These are phyloP conservation scores for Erysiphe pulchra DNA, from an alignment of 2,329 filamentous ascomycete species.

Conservation along the genomic window DNA sequence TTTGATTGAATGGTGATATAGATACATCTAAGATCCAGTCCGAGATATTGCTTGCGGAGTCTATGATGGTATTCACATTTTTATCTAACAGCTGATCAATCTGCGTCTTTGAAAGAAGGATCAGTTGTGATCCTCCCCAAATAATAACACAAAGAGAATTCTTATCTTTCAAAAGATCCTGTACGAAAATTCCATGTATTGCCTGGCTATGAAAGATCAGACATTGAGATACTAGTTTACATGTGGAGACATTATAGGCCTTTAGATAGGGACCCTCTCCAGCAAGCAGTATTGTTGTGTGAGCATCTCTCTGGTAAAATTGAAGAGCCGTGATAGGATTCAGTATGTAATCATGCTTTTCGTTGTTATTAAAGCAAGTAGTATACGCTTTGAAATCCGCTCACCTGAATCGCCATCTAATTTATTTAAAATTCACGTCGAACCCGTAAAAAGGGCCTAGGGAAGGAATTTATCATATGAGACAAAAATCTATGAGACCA, in stretches of 20 bases:
- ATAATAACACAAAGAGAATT: slow-evolving; percentile 21
- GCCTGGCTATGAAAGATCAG: slow-evolving; percentile 39
- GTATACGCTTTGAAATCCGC: too few relatives aligned
- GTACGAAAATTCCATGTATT: slow-evolving; percentile 44
- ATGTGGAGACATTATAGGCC: slow-evolving; percentile 18
- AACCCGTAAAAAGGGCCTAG: too few relatives aligned
- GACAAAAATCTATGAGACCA: too few relatives aligned
- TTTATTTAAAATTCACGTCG: too few relatives aligned
- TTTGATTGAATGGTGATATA: slow-evolving; percentile 20
- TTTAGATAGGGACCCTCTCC: slow-evolving; percentile 33
- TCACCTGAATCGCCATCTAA: too few relatives aligned
- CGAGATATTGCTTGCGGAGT: slow-evolving; percentile 21
- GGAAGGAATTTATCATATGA: too few relatives aligned
- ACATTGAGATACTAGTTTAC: slow-evolving; percentile 17
- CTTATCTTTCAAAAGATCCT: slow-evolving; percentile 4
- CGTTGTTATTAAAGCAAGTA: too few relatives aligned
- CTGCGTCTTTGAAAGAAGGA: slow-evolving; percentile 13
- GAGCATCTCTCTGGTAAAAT: slow-evolving; percentile 18
- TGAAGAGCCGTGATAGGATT: slow-evolving; percentile 32
- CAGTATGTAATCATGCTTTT: slow-evolving; percentile 12
- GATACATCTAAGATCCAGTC: slow-evolving; percentile 60
- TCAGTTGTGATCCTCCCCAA: slow-evolving; percentile 40
- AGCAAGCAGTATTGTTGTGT: slow-evolving; percentile 22
- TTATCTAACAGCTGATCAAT: slow-evolving; percentile 3
- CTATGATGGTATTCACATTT: slow-evolving; percentile 3